phyloP scores from a whole-genome alignment of 176 grass and related monocot species.

The Phyllostachys edulis region DNA sequence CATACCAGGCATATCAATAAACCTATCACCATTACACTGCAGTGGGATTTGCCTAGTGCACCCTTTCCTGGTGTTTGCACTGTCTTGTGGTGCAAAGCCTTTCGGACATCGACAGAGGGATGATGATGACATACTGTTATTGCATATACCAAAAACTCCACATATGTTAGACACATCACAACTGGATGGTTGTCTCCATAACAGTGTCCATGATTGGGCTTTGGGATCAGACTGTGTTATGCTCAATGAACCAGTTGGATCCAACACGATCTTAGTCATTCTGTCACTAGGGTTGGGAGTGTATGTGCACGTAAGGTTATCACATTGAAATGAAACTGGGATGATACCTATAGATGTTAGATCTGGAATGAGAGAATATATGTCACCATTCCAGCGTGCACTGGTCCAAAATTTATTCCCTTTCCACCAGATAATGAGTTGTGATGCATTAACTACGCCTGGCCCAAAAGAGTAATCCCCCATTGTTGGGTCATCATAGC shows the following conservation, averaged over 20 bases:
- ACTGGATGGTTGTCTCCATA: neutral
- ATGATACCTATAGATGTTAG: neutral
- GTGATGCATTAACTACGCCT: neutral
- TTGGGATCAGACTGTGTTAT: neutral
- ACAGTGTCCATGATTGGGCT: neutral
- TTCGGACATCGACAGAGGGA: constrained; percentile 14
- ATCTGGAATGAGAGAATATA: neutral
- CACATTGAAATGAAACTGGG: constrained; percentile 26
- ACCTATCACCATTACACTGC: constrained; percentile 42
- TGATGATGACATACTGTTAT: neutral
- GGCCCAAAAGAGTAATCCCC: constrained; percentile 46
- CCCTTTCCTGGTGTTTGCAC: neutral
- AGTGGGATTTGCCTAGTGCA: neutral
- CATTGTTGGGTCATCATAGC: constrained; percentile 25
- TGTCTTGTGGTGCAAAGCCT: neutral
- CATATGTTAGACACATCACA: constrained; percentile 45
- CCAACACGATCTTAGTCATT: constrained; percentile 31
- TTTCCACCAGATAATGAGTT: constrained; percentile 27
- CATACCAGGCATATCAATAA: constrained; percentile 29
- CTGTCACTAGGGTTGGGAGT: neutral
- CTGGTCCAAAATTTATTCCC: neutral
- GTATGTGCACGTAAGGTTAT: constrained; percentile 36
- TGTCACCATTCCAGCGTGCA: neutral
- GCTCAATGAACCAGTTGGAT: constrained; percentile 21
- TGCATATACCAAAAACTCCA: constrained; percentile 51